Conservation (phyloP, 306 rosid genomes). For the Casuarina equisetifolia region DNA sequence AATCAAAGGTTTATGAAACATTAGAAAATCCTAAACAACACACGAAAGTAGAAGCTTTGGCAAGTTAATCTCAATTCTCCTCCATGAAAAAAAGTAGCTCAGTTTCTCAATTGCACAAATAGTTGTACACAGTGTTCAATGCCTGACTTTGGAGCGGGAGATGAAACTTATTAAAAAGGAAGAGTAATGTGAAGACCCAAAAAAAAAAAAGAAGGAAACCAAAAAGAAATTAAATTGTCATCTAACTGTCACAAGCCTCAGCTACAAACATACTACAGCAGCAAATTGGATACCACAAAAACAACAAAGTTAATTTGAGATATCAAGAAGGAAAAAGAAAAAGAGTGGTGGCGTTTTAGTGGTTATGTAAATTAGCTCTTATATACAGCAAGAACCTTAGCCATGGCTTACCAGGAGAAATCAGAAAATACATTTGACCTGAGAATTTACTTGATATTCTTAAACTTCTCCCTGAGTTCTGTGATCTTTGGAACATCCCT, state of each 20-base stretch:
- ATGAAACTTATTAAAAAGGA: background rate
- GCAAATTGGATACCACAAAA: background rate
- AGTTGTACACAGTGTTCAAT: background rate
- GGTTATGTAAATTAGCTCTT: background rate
- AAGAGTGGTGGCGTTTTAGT: background rate
- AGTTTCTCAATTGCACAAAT: background rate
- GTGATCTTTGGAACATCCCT: slow-evolving; percentile 96
- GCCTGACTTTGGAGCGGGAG: background rate
- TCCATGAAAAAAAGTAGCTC: background rate
- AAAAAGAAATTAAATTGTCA: background rate
- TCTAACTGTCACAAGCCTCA: background rate
- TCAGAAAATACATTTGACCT: slow-evolving; percentile 96
- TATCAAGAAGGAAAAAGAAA: background rate
- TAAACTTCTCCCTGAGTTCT: slow-evolving; percentile 96
- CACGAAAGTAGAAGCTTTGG: background rate
- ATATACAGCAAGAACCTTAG: slow-evolving; percentile 4
- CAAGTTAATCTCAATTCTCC: background rate
- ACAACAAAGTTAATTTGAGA: background rate
- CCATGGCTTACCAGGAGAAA: slow-evolving; percentile 71
- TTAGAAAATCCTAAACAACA: background rate
- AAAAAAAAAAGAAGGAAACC: background rate
- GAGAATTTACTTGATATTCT: slow-evolving; percentile 94
- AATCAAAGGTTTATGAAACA: background rate
- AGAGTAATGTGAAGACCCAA: background rate
- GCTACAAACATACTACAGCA: background rate